Evolutionary conservation across 2,329 filamentous ascomycete genomes (phyloP).

Genomic region (Fusarium vanettenii): DNA sequence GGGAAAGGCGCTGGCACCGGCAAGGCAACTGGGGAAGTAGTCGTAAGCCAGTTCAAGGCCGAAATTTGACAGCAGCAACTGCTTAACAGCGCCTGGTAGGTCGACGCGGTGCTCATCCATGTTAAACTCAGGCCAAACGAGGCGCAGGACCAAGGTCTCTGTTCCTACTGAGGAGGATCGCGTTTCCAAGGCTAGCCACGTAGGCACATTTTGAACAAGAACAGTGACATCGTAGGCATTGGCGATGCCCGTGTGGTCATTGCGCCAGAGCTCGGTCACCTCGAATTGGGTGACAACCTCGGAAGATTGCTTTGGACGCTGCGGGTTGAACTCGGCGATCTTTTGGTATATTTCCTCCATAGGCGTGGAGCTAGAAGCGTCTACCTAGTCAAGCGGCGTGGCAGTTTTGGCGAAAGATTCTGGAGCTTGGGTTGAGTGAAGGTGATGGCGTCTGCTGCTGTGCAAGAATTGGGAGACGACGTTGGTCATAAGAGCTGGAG

Average conservation of each 20-base stretch:
- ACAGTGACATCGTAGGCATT: conserved; percentile 13
- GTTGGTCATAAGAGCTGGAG: conserved; percentile 7
- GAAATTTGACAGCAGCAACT: conserved; percentile 42
- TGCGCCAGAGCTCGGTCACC: conserved; percentile 46
- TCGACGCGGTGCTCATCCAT: conserved; percentile 37
- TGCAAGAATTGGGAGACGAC: background rate
- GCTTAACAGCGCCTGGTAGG: conserved; percentile 34
- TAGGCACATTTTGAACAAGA: conserved; percentile 7
- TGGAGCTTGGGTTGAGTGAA: background rate
- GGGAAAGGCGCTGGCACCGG: conserved; percentile 47
- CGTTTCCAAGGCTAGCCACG: conserved; percentile 41
- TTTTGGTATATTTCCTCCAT: conserved; percentile 51
- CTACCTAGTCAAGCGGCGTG: background rate
- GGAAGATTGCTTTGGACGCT: conserved; percentile 24
- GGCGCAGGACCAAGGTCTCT: conserved; percentile 42
- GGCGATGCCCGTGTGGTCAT: conserved; percentile 32
- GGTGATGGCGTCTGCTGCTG: background rate
- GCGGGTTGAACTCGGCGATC: conserved; percentile 41
- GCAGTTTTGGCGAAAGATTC: background rate
- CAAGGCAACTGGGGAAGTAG: conserved; percentile 50
- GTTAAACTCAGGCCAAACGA: conserved; percentile 44
- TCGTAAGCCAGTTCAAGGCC: conserved; percentile 46
- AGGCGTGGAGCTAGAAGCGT: background rate
- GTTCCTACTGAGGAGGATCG: conserved; percentile 1
- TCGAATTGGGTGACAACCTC: conserved; percentile 35